A percentile compares a stretch with the other conserved stretches of the same genome.
Conservation (phyloP, 1,284 basidiomycete genomes). For the Puccinia coronata region DNA sequence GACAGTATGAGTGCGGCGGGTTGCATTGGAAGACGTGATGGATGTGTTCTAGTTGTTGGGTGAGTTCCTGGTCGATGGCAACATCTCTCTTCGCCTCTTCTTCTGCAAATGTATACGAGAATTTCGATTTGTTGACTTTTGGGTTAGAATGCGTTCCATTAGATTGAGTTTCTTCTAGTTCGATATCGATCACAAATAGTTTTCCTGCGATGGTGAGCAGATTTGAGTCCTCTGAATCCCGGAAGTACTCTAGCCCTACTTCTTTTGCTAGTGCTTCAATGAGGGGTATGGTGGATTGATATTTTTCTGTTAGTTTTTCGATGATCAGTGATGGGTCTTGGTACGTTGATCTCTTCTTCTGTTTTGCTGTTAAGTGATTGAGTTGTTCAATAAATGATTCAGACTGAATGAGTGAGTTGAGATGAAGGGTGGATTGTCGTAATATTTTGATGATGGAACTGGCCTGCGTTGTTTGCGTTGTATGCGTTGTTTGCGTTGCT, state of each 20-base stretch:
- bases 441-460: constrained; percentile 18
- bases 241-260: constrained; percentile 23
- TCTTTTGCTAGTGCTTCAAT: constrained; percentile 19
- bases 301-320: neutral
- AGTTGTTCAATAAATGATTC: constrained; percentile 21
- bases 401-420: constrained; percentile 35
- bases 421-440: constrained; percentile 19
- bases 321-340: constrained; percentile 3
- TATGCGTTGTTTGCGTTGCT: neutral
- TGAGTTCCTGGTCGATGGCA: constrained; percentile 10
- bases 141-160: no score
- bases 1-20: neutral
- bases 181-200: constrained; percentile 47
- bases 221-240: constrained; percentile 41
- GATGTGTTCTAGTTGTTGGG: constrained; percentile 5
- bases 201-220: constrained; percentile 43
- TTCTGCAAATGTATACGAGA: constrained; percentile 40
- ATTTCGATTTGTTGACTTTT: constrained; percentile 11
- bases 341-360: neutral
- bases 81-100: constrained; percentile 40
- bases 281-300: neutral
- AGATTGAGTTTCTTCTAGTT: no score
- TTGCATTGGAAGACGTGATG: constrained; percentile 31
- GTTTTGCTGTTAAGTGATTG: neutral
- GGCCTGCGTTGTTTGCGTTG: no score